These are phyloP conservation scores for Globisporangium carolinianum DNA, from an alignment of 352 stramenopile species.

Conservation along the genomic window DNA sequence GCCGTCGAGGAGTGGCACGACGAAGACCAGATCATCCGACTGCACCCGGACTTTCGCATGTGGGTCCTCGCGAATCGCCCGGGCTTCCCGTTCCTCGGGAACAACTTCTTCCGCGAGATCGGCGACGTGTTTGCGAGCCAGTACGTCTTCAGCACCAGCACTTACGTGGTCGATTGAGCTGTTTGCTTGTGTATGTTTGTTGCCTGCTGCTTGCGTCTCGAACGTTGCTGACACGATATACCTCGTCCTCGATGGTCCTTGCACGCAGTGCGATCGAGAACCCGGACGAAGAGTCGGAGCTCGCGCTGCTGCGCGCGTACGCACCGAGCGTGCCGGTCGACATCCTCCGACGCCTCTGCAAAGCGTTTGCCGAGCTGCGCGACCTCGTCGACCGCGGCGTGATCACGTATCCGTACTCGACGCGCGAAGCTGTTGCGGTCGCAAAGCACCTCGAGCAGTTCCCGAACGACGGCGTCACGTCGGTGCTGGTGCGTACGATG, in stretches of 20 bases:
- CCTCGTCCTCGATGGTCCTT: no score
- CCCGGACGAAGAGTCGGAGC: slow-evolving; percentile 88
- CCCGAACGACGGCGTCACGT: slow-evolving; percentile 84
- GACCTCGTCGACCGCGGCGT: slow-evolving; percentile 80
- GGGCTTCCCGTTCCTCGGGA: slow-evolving; percentile 96
- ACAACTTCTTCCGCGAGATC: slow-evolving; percentile 94
- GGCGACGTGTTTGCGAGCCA: slow-evolving; percentile 92
- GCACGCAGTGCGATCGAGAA: slow-evolving; percentile 75
- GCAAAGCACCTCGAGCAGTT: slow-evolving; percentile 93
- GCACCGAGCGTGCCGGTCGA: slow-evolving; percentile 75
- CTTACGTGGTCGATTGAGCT: background rate
- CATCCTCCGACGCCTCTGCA: slow-evolving; percentile 78
- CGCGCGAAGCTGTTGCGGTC: slow-evolving; percentile 90
- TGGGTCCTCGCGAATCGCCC: slow-evolving; percentile 94
- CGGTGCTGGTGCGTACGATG: slow-evolving; percentile 31
- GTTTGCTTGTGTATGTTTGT: background rate
- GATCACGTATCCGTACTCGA: slow-evolving; percentile 93
- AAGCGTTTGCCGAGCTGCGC: slow-evolving; percentile 89
- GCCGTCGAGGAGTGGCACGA: slow-evolving; percentile 52
- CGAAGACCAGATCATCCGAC: slow-evolving; percentile 76
- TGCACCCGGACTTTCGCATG: slow-evolving; percentile 92
- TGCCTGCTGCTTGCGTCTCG: background rate
- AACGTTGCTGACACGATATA: no score
- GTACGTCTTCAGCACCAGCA: slow-evolving; percentile 22
- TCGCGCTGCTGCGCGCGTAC: slow-evolving; percentile 86